Evolutionary conservation across 148 eudicot genomes (phyloP), one percentile per base, ranked within the genome.

Genomic region (Vaccinium macrocarpon): DNA sequence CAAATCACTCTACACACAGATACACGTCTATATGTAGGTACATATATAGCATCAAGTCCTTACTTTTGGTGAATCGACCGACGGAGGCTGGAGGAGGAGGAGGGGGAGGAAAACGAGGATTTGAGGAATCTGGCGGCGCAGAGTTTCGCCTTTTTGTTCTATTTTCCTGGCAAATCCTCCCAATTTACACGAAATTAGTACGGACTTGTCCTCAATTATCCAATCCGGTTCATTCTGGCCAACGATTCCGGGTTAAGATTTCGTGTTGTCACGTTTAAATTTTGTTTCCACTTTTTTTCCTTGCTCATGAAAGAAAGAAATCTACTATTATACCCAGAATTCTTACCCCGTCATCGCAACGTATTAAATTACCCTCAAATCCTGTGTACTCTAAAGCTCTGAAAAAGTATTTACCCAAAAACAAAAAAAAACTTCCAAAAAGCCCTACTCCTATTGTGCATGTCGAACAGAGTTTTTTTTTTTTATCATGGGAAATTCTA

Each of bases 191-290:
- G 50, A 66, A 73, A 38, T 38, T 73, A 46, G 19, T 74, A 14
- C 32, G 79, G 79, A 23, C 79, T 49, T 23, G 79, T 49, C 35
- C 6, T 4, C 52, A 12, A 21, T 75, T 46, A 75, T 46, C 78
- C 53, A 75, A 75, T 75, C 53, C 27, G 78, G 78, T 46, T 46
- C 78, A 48, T 75, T 75, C 78, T 75, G n/a, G 52, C 52, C 11
- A 46, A 75, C 78, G 48, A 75, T 7, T 75, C 78, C 78, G 78
- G 78, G 78, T 46, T 18, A 8, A 48, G 29, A 75, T 46, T 42
- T 42, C 52, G 13, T 72, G 76, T 1, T 16, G n/a, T 74, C 78
- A 42, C 25, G 51, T 18, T 66, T 64, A 5, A 21, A 19, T 59
- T 61, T 6, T 61, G 66, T 61, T 15, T 12, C 15, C 18, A 55